Conservation (phyloP, 1,139 yeast species). For the Protomyces inundatus region DNA sequence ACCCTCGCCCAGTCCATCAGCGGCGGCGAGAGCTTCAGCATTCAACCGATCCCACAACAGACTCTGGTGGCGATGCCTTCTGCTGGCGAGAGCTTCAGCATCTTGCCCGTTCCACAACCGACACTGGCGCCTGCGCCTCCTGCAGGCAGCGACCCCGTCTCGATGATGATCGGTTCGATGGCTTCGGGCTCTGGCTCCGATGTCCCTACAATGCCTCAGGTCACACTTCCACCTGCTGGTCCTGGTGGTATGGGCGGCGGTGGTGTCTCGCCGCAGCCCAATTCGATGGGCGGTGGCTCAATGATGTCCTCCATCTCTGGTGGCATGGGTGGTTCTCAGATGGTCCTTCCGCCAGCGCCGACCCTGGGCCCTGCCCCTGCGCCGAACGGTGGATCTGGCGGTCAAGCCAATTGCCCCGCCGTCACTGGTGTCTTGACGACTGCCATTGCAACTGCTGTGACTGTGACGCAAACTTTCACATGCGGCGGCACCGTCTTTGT, state of each 20-base stretch:
- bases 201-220: too few species aligned
- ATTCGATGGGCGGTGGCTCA: too few species aligned
- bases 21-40: not conserved
- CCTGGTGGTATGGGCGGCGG: not conserved
- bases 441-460: not conserved
- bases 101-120: not conserved
- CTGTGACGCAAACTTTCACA: not conserved
- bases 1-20: not conserved
- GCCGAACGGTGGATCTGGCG: not conserved
- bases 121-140: not conserved
- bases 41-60: not conserved
- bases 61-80: not conserved
- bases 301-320: not conserved
- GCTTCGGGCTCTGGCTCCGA: not conserved
- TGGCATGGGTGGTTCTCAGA: not conserved
- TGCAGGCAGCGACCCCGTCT: not conserved
- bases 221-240: not conserved
- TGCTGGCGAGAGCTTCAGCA: not conserved
- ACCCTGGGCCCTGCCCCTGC: not conserved
- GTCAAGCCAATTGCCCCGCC: not conserved
- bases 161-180: not conserved
- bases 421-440: not conserved
- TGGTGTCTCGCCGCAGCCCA: too few species aligned
- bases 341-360: not conserved
- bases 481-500: not conserved